phyloP scores from a whole-genome alignment of 306 rosid species.

The Castanospermum australe region DNA sequence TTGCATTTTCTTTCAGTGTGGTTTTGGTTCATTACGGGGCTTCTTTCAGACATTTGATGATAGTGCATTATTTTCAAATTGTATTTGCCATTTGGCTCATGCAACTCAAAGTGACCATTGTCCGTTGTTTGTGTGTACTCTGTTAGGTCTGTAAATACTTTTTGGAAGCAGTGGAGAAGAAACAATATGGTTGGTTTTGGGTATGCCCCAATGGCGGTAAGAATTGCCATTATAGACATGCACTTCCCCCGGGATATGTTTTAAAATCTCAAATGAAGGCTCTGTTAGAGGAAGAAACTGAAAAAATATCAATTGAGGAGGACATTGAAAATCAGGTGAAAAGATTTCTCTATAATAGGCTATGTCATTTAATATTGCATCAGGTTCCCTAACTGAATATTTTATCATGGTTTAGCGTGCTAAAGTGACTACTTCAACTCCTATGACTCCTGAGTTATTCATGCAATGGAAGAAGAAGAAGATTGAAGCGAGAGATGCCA shows the following conservation, averaged over 20 bases:
- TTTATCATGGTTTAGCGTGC: conserved; percentile 41
- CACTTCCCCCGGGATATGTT: conserved; percentile 67
- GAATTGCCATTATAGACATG: conserved; percentile 78
- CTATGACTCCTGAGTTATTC: conserved; percentile 56
- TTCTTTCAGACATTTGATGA: not conserved
- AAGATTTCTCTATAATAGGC: not conserved
- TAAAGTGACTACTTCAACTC: conserved; percentile 47
- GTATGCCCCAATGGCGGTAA: conserved; percentile 64
- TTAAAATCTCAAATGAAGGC: conserved; percentile 79
- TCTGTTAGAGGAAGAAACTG: conserved; percentile 54
- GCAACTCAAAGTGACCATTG: not conserved
- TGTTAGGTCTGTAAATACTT: conserved; percentile 29
- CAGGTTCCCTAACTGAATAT: not conserved
- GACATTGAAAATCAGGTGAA: conserved; percentile 76
- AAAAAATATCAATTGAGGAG: conserved; percentile 74
- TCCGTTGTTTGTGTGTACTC: not conserved
- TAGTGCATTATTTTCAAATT: not conserved
- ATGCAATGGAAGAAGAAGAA: conserved; percentile 65
- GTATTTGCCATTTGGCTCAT: not conserved
- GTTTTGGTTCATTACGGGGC: not conserved
- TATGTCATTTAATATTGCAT: not conserved
- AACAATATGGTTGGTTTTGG: conserved; percentile 80
- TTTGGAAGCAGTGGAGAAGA: conserved; percentile 67
- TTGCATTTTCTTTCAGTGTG: not conserved
- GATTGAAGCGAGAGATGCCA: conserved; percentile 58